Evolutionary conservation across 768 basidiomycete species (phyloP), one percentile per base, ranked within the genome.

Genomic region (Agaricus blazei): DNA sequence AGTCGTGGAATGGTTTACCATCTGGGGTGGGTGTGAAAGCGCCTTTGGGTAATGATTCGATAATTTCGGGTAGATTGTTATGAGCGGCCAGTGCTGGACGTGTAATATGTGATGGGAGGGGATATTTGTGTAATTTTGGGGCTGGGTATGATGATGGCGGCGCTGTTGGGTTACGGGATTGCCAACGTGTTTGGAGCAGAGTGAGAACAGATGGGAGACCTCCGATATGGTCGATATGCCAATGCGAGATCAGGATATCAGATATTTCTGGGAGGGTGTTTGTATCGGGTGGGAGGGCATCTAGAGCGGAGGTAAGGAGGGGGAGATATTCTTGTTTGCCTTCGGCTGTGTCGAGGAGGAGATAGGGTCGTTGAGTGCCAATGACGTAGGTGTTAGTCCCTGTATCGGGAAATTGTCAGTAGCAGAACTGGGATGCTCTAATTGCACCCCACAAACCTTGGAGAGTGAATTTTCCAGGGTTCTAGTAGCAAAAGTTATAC

Each of bases 381-480:
- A 95, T 62, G 58, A 97, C 74, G 64, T 96, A 97, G 1, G 93
- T 94, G 65, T 96, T 94, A 2, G 93, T 96, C 19, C 93, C 90
- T 90, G 52, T 44, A 27, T 50, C 12, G 8, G 28, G 46, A 8
- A n/a, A 41, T 29, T 8, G 9, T 43, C 28, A 40, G 14, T 4
- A 26, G n/a, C 19, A 19, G 41, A n/a, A 36, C 11, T 19, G 4
- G n/a, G 14, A 56, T 9, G 8, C 3, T 54, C n/a, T 43, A 14
- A 34, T 34, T 34, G 34, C 34, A 15, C 7, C 23, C 26, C 9
- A 52, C 51, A 50, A 51, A 86, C 90, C 93, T 75, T 94, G 91
- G 0, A 96, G 74, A 0, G 92, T 93, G 66, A 90, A 93, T 62
- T 88, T 85, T 3, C 92, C 88, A 7, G 93, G 91, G 63, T 96